A percentile compares a stretch with the other conserved stretches of the same genome.
These are phyloP conservation scores for Amphibolis antarctica DNA, from an alignment of 106 monocot genomes.

Conservation along the genomic window DNA sequence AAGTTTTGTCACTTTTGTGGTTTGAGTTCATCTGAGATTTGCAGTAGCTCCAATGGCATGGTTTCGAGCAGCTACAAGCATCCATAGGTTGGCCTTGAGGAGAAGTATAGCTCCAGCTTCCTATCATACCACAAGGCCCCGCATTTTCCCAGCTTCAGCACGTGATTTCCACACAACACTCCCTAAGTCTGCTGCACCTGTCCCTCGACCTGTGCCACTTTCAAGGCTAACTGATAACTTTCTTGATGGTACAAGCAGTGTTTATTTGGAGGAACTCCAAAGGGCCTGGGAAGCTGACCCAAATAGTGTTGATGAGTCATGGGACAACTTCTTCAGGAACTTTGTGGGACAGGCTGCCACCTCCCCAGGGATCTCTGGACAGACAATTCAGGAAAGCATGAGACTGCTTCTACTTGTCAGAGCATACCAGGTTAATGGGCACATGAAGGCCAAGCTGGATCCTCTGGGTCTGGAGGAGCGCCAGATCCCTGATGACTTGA, in stretches of 20 bases:
- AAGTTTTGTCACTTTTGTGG: too few relatives aligned
- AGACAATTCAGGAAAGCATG: constrained; percentile 98
- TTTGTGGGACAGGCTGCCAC: constrained; percentile 74
- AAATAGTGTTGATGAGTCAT: constrained; percentile 76
- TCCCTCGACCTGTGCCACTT: constrained; percentile 20
- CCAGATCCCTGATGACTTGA: constrained; percentile 44
- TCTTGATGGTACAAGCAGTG: constrained; percentile 78
- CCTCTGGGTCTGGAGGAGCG: constrained; percentile 60
- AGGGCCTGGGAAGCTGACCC: constrained; percentile 89
- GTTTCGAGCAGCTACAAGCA: constrained; percentile 18
- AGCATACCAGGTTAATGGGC: constrained; percentile 86
- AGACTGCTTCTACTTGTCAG: constrained; percentile 62
- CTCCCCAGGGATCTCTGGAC: constrained; percentile 76
- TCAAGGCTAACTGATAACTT: constrained; percentile 34
- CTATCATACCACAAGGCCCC: constrained; percentile 1
- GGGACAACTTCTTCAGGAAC: constrained; percentile 93
- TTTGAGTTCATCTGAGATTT: too few relatives aligned
- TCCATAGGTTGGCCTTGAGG: constrained; percentile 10
- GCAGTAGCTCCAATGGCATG: constrained; percentile 14
- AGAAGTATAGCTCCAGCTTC: constrained; percentile 17
- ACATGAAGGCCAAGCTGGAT: constrained; percentile 82
- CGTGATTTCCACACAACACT: constrained; percentile 35
- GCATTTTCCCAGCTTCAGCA: neutral
- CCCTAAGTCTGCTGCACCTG: constrained; percentile 7
- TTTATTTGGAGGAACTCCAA: constrained; percentile 94